Conservation (phyloP, 2,329 filamentous ascomycete species). For the Shiraia bambusicola region DNA sequence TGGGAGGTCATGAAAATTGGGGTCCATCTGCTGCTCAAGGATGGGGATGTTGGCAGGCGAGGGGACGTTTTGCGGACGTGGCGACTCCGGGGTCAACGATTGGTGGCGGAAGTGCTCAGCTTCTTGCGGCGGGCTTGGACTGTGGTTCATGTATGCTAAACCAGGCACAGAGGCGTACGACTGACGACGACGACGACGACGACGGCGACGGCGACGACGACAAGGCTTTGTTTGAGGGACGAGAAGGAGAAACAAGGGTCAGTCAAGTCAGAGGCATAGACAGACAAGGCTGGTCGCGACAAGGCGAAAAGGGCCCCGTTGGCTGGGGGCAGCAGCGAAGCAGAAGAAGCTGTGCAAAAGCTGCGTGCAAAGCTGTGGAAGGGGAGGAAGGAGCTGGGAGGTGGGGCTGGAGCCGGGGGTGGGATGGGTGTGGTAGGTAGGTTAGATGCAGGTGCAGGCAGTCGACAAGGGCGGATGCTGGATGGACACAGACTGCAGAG, state of each 20-base stretch:
- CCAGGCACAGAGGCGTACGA: slow-evolving; percentile 16
- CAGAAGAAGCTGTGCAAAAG: slow-evolving; percentile 2
- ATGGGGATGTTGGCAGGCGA: slow-evolving; percentile 70
- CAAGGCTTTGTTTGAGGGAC: slow-evolving; percentile 4
- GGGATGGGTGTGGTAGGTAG: slow-evolving; percentile 5
- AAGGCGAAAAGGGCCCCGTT: slow-evolving; percentile 8
- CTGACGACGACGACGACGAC: slow-evolving; percentile 11
- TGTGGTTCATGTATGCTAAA: slow-evolving; percentile 56
- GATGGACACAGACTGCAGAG: too few relatives aligned
- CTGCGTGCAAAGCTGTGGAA: slow-evolving; percentile 7
- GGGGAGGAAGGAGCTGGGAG: slow-evolving; percentile 10
- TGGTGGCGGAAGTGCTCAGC: slow-evolving; percentile 63
- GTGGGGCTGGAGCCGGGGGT: slow-evolving; percentile 14
- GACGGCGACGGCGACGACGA: slow-evolving; percentile 10
- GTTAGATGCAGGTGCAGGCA: slow-evolving; percentile 7
- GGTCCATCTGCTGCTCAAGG: slow-evolving; percentile 70
- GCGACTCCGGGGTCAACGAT: slow-evolving; percentile 68
- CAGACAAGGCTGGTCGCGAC: slow-evolving; percentile 19
- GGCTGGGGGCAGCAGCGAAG: slow-evolving; percentile 2
- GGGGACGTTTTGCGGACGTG: slow-evolving; percentile 67
- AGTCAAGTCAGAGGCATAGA: slow-evolving; percentile 23
- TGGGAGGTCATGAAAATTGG: slow-evolving; percentile 67
- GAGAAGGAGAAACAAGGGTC: slow-evolving; percentile 2
- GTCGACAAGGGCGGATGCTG: too few relatives aligned
- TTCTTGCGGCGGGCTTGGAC: slow-evolving; percentile 56